Evolutionary conservation across 2,329 filamentous ascomycete genomes (phyloP).

Genomic region (Chrysoporthe cubensis): DNA sequence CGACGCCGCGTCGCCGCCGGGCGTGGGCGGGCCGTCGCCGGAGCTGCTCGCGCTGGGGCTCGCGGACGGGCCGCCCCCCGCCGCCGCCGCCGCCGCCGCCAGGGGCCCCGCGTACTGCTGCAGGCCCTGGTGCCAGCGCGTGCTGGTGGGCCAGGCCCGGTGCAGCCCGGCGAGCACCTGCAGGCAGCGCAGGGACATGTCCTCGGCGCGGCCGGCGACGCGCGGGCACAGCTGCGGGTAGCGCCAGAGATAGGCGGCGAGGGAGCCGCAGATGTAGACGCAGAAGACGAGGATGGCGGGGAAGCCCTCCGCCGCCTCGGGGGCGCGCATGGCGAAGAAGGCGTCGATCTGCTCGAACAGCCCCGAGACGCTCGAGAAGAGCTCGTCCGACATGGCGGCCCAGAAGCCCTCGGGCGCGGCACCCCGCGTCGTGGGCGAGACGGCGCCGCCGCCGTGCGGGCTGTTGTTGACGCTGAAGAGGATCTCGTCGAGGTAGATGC

Average conservation of each 20-base stretch:
- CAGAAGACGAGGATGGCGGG: constrained; percentile 45
- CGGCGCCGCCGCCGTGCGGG: neutral
- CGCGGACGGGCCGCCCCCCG: neutral
- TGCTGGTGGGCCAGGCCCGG: constrained; percentile 32
- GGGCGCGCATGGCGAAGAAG: constrained; percentile 36
- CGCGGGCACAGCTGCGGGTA: constrained; percentile 37
- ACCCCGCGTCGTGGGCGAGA: constrained; percentile 28
- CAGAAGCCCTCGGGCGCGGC: constrained; percentile 36
- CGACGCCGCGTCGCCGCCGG: neutral
- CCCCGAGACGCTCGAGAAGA: constrained; percentile 42
- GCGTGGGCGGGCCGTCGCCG: constrained; percentile 21
- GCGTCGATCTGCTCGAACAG: constrained; percentile 44
- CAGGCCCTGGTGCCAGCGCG: constrained; percentile 32
- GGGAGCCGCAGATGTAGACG: constrained; percentile 45
- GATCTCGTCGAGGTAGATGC: constrained; percentile 41
- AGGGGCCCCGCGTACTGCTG: constrained; percentile 30
- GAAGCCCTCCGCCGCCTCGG: constrained; percentile 35
- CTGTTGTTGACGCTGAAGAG: constrained; percentile 30
- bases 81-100: neutral
- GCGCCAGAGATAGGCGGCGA: constrained; percentile 39
- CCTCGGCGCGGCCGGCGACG: constrained; percentile 33
- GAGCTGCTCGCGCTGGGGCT: constrained; percentile 19
- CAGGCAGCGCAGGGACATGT: constrained; percentile 32
- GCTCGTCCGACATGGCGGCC: constrained; percentile 35
- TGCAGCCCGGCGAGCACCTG: constrained; percentile 32